These are phyloP conservation scores for Fusarium sp. DNA, from an alignment of 2,329 filamentous ascomycete genomes.

Conservation along the genomic window DNA sequence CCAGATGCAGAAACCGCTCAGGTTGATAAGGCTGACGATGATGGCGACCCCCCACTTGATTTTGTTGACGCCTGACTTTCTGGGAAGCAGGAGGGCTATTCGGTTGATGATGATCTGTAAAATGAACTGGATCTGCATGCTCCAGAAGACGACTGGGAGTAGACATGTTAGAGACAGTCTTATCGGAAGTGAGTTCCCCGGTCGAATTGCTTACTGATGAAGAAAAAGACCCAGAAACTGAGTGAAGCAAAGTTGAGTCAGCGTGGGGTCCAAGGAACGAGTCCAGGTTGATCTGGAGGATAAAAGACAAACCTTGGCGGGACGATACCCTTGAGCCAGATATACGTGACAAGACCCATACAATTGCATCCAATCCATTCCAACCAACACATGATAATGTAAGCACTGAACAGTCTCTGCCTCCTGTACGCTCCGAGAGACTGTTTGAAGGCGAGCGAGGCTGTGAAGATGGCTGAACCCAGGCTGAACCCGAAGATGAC, in stretches of 20 bases:
- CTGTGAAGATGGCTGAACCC: conserved; percentile 25
- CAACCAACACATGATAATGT: conserved; percentile 35
- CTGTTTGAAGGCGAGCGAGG: conserved; percentile 14
- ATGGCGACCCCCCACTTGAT: conserved; percentile 25
- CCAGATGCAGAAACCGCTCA: conserved; percentile 35
- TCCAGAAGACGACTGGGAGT: conserved; percentile 23
- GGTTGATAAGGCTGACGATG: conserved; percentile 24
- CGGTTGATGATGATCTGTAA: conserved; percentile 35
- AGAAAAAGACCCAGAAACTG: conserved; percentile 36
- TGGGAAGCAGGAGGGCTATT: conserved; percentile 24
- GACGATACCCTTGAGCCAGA: conserved; percentile 12
- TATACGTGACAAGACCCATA: conserved; percentile 28
- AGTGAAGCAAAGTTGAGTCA: not conserved
- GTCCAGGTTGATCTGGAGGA: not conserved
- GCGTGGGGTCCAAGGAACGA: accelerated
- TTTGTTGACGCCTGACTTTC: conserved; percentile 20
- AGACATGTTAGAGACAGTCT: not conserved
- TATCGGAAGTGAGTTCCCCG: no score
- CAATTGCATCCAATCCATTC: conserved; percentile 32
- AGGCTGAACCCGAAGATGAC: conserved; percentile 33
- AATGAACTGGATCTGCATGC: conserved; percentile 35
- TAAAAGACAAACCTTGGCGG: conserved; percentile 11
- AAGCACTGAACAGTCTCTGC: conserved; percentile 15
- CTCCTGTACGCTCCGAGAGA: conserved; percentile 13
- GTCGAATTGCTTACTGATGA: conserved; percentile 22